phyloP scores from a whole-genome alignment of 2,329 filamentous ascomycete species.

The Hypocrella siamensis region DNA sequence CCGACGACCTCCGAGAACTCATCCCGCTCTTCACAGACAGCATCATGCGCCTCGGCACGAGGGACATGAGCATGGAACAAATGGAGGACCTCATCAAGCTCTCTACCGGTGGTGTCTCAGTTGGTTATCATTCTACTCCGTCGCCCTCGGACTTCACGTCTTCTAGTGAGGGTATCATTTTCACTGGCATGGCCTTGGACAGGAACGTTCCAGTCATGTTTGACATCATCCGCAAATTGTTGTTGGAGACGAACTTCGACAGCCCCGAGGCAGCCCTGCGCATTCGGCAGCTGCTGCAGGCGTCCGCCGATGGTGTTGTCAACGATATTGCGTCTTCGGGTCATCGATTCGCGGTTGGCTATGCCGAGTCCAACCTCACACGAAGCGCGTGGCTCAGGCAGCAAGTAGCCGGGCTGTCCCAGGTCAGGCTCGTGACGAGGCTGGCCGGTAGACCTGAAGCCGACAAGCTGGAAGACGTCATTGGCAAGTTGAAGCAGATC shows the following conservation, averaged over 20 bases:
- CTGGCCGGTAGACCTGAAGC: constrained; percentile 58
- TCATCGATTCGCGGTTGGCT: constrained; percentile 71
- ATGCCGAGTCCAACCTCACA: constrained; percentile 67
- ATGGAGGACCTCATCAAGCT: constrained; percentile 92
- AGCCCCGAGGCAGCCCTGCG: constrained; percentile 65
- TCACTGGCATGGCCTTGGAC: constrained; percentile 79
- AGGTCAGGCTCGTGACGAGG: constrained; percentile 69
- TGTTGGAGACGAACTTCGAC: constrained; percentile 82
- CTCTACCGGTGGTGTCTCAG: constrained; percentile 80
- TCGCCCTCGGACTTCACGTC: constrained; percentile 56
- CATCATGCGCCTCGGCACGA: constrained; percentile 85
- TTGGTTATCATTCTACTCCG: constrained; percentile 70
- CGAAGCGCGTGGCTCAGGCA: constrained; percentile 58
- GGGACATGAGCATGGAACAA: constrained; percentile 78
- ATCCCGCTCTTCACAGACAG: constrained; percentile 84
- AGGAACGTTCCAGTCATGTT: constrained; percentile 86
- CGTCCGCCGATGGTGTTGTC: constrained; percentile 74
- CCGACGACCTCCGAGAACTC: constrained; percentile 69
- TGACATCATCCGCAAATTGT: constrained; percentile 62
- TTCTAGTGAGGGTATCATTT: constrained; percentile 66
- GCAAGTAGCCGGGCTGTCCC: constrained; percentile 78
- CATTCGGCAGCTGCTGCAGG: constrained; percentile 74
- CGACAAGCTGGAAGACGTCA: constrained; percentile 58
- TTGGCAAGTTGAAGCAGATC: constrained; percentile 72
- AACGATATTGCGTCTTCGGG: constrained; percentile 86